Percentiles rank a stretch among this genome's conserved stretches.
Conservation (phyloP, 2,329 filamentous ascomycete species). For the Emydomyces testavorans region DNA sequence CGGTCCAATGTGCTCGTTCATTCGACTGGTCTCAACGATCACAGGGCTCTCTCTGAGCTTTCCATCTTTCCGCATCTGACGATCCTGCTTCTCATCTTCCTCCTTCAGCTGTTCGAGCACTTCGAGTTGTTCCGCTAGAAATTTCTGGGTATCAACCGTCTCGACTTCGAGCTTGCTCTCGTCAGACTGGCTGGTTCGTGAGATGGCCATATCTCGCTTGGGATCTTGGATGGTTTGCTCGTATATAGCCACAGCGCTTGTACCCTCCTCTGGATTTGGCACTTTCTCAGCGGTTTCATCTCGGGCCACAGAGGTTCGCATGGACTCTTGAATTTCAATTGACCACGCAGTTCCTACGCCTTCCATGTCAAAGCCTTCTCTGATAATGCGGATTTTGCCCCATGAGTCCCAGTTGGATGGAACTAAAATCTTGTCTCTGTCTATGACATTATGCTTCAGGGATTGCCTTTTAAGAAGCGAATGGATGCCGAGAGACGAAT, state of each 20-base stretch:
- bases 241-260: slow-evolving; percentile 59
- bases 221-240: slow-evolving; percentile 71
- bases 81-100: slow-evolving; percentile 42
- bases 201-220: slow-evolving; percentile 49
- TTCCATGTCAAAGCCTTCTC: slow-evolving; percentile 88
- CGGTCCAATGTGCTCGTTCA: slow-evolving; percentile 76
- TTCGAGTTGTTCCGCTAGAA: slow-evolving; percentile 63
- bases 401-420: slow-evolving; percentile 97
- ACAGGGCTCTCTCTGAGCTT: slow-evolving; percentile 27
- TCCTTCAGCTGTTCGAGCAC: slow-evolving; percentile 55
- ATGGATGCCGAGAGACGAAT: slow-evolving; percentile 76
- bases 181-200: slow-evolving; percentile 39
- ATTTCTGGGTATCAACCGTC: slow-evolving; percentile 64
- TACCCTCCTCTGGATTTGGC: slow-evolving; percentile 26
- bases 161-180: slow-evolving; percentile 46
- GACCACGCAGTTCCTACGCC: slow-evolving; percentile 74
- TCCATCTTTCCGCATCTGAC: slow-evolving; percentile 24
- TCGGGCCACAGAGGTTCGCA: slow-evolving; percentile 21
- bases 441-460: slow-evolving; percentile 81
- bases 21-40: slow-evolving; percentile 33
- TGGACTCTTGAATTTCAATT: slow-evolving; percentile 58
- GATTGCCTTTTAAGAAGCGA: slow-evolving; percentile 67
- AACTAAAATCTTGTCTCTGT: slow-evolving; percentile 85
- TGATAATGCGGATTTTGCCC: slow-evolving; percentile 87
- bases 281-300: slow-evolving; percentile 22